A percentile compares a stretch with the other conserved stretches of the same genome.
Evolutionary conservation across 179 eudicot species (phyloP).

Genomic region (Dionaea muscipula): DNA sequence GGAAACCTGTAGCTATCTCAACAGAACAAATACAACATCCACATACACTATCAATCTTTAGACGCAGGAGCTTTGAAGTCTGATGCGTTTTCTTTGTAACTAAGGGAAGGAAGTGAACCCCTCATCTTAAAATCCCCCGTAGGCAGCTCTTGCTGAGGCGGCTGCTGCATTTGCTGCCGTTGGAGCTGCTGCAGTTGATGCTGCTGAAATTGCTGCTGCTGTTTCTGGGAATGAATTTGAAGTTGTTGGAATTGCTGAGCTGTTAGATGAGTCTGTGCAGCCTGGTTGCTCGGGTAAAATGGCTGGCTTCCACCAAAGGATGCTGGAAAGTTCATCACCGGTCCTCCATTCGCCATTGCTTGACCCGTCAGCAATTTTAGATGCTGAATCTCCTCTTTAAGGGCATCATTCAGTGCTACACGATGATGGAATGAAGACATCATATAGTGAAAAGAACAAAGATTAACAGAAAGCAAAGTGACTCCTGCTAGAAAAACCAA

Average conservation of each 20-base stretch:
- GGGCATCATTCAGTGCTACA: constrained; percentile 68
- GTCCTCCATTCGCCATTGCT: constrained; percentile 48
- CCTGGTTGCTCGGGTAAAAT: constrained; percentile 45
- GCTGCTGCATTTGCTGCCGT: constrained; percentile 28
- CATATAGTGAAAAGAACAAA: not conserved
- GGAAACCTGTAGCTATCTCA: not conserved
- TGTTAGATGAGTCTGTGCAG: constrained; percentile 53
- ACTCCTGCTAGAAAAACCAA: not conserved
- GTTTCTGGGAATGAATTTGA: constrained; percentile 70
- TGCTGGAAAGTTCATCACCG: constrained; percentile 55
- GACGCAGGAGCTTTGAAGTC: constrained; percentile 23
- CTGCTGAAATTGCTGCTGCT: constrained; percentile 26
- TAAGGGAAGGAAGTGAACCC: constrained; percentile 19
- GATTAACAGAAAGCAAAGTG: not conserved
- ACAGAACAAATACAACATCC: not conserved
- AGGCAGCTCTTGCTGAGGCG: constrained; percentile 15
- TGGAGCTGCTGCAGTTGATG: constrained; percentile 26
- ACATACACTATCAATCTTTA: constrained; percentile 18
- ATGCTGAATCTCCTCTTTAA: constrained; percentile 87
- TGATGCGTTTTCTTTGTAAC: constrained; percentile 27
- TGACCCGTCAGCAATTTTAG: constrained; percentile 75
- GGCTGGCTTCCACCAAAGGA: constrained; percentile 51
- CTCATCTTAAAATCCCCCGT: constrained; percentile 28
- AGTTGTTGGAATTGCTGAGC: constrained; percentile 86
- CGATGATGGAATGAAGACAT: not conserved